Evolutionary conservation across 805 yeast species (phyloP), one percentile per base, ranked within the genome.

Genomic region (Yamadazyma nakazawae): DNA sequence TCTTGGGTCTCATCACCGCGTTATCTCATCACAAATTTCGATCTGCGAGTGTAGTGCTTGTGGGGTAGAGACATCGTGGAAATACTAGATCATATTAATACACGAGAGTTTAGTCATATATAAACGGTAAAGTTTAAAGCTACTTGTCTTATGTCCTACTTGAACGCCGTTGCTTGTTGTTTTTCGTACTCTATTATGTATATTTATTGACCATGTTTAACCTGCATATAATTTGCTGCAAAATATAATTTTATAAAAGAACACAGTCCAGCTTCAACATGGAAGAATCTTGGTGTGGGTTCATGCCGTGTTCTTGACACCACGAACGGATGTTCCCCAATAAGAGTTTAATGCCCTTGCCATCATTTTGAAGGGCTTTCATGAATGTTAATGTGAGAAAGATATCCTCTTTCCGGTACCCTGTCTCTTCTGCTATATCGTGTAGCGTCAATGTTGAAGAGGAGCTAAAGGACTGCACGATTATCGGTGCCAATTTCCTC

Each of bases 351-450:
- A 60, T 52, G 17, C 49, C 55, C 24, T 37, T 37, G 5, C 36
- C 35, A 11, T 43, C 43, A 11, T 51, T 43, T 14, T 56, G 43
- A 25, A 54, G 48, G 19, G 69, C 54, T 38, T 59, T 52, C 82
- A 87, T 78, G 52, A 77, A 67, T 51, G 81, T 81, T 24, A 87
- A 61, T 0, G 92, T 74, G 57, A 78, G 59, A 1, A 81, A 56
- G 0, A 85, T 66, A 60, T 87, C 94, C 31, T 80, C 83, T 10
- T 67, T 65, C 52, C 92, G 61, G 50, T 85, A 79, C 0, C 89
- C 87, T 1, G 92, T 84, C 3, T 59, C 60, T n/a, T 58, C 63
- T 2, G 87, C 73, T 2, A 87, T 58, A 18, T 75, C 68, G 9
- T 72, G 72, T 10, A 86, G 53, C 0, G 81, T 72, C 1, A 81